Evolutionary conservation across 176 grass and related monocot genomes (phyloP).

Genomic region (Ensete ventricosum): DNA sequence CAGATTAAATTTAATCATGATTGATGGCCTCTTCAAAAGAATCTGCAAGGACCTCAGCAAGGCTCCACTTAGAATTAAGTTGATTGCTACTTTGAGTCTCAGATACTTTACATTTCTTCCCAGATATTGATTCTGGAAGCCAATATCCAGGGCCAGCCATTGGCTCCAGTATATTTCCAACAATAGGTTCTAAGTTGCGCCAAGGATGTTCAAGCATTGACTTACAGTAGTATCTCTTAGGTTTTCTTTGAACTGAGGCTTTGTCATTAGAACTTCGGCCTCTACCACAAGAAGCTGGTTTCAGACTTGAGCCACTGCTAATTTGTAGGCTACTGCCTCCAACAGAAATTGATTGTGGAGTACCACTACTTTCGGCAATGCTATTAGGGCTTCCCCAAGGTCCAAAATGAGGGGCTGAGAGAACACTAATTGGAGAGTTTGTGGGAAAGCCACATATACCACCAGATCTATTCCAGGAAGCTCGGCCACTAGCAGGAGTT

Average conservation of each 20-base stretch:
- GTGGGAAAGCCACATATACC: background rate
- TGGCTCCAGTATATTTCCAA: conserved; percentile 6
- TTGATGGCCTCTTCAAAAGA: background rate
- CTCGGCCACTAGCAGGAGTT: background rate
- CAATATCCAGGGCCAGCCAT: background rate
- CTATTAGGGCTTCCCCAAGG: background rate
- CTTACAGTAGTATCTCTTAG: background rate
- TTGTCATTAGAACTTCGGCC: background rate
- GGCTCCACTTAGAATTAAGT: background rate
- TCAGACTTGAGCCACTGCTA: background rate
- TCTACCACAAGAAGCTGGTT: background rate
- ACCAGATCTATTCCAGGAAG: conserved; percentile 6
- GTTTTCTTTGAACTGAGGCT: background rate
- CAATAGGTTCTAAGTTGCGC: background rate
- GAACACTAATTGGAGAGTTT: background rate
- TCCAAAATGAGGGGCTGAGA: background rate
- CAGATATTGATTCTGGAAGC: background rate
- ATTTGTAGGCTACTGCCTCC: background rate
- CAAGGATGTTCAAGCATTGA: conserved; percentile 11
- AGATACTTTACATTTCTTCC: background rate
- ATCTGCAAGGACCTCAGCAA: background rate
- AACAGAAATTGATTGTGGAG: background rate
- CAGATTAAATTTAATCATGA: background rate
- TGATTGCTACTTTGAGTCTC: background rate
- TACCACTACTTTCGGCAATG: background rate